Conservation (phyloP, 2,329 filamentous ascomycete species). For the Neonectria faginata region DNA sequence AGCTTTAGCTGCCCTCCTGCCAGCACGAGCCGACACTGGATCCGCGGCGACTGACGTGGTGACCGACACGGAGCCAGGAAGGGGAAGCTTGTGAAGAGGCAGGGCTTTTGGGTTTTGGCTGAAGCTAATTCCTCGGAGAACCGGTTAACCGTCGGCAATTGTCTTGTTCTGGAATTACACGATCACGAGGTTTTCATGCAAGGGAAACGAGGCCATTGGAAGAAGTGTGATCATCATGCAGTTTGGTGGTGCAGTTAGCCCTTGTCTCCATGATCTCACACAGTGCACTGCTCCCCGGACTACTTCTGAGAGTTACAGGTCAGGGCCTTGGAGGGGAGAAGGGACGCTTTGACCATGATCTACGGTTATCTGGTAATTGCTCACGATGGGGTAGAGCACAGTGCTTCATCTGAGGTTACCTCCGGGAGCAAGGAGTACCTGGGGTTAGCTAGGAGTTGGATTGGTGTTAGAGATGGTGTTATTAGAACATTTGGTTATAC, state of each 20-base stretch:
- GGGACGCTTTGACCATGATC: slow-evolving; percentile 9
- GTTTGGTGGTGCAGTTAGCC: slow-evolving; percentile 7
- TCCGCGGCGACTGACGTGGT: neutral
- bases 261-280: neutral
- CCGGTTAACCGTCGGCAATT: slow-evolving; percentile 3
- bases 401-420: neutral
- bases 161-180: neutral
- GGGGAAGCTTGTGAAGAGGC: neutral
- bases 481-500: no score
- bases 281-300: slow-evolving; percentile 4
- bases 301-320: neutral
- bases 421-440: neutral
- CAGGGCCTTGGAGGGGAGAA: neutral
- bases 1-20: neutral
- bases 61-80: neutral
- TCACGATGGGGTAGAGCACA: neutral
- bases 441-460: no score
- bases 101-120: neutral
- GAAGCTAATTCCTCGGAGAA: neutral
- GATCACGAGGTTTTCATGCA: neutral
- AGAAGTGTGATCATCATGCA: slow-evolving; percentile 5
- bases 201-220: neutral
- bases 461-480: no score
- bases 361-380: neutral
- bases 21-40: neutral